These are phyloP conservation scores for Amanita pallidorosea DNA, from an alignment of 768 basidiomycete species.

Conservation along the genomic window DNA sequence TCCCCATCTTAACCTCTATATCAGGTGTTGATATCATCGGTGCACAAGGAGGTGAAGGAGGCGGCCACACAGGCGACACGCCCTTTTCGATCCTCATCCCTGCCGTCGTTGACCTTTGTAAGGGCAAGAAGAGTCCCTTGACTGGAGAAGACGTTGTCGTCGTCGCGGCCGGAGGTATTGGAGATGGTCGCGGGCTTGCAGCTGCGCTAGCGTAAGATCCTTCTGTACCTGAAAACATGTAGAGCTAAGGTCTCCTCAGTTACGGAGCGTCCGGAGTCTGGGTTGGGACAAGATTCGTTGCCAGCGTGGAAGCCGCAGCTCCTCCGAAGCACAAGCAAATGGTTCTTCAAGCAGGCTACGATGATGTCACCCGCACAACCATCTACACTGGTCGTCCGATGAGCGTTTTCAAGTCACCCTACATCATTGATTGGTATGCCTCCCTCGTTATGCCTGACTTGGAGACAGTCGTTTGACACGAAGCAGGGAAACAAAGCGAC, in stretches of 20 bases:
- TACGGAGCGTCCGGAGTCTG: conserved; percentile 82
- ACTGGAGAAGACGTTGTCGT: conserved; percentile 70
- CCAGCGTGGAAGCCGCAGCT: conserved; percentile 71
- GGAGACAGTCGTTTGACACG: neutral
- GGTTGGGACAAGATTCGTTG: conserved; percentile 85
- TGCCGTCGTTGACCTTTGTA: conserved; percentile 72
- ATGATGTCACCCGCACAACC: conserved; percentile 61
- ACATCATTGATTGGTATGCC: conserved; percentile 58
- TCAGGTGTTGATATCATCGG: conserved; percentile 84
- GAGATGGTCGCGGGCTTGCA: conserved; percentile 75
- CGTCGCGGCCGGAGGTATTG: conserved; percentile 78
- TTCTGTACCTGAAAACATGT: neutral
- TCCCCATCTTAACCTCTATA: neutral
- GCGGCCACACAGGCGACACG: conserved; percentile 81
- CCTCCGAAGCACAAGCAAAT: conserved; percentile 64
- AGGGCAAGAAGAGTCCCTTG: conserved; percentile 55
- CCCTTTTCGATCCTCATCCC: conserved; percentile 78
- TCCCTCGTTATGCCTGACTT: neutral
- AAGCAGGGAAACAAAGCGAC: conserved; percentile 50
- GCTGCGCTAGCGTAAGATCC: conserved; percentile 51
- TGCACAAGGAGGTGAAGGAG: conserved; percentile 81
- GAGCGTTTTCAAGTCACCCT: conserved; percentile 72
- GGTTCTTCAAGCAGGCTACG: conserved; percentile 59
- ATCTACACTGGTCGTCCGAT: conserved; percentile 75
- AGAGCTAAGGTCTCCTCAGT: conserved; percentile 20